phyloP scores from a whole-genome alignment of 1,284 basidiomycete genomes.

The Apiotrichum brassicae region DNA sequence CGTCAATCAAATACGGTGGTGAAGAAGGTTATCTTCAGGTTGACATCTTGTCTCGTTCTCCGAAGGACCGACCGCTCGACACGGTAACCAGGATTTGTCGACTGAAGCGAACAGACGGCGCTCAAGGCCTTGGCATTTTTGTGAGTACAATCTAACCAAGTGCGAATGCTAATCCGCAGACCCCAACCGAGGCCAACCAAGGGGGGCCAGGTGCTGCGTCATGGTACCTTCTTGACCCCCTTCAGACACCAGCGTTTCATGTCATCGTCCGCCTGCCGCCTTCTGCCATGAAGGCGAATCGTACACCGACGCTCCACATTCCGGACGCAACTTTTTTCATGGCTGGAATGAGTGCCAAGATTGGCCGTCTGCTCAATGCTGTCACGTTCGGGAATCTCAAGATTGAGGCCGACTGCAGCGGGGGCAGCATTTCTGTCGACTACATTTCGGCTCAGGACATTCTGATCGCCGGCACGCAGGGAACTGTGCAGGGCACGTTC shows the following conservation, averaged over 20 bases:
- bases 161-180: constrained; percentile 13
- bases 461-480: constrained; percentile 27
- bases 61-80: constrained; percentile 21
- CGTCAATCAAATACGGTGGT: constrained; percentile 27
- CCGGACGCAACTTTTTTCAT: constrained; percentile 23
- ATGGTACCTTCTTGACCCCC: constrained; percentile 29
- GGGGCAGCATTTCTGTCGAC: constrained; percentile 33
- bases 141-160: constrained; percentile 20
- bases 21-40: constrained; percentile 31
- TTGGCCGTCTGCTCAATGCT: constrained; percentile 34
- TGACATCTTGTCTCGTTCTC: constrained; percentile 38
- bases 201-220: constrained; percentile 10
- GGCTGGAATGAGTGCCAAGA: constrained; percentile 38
- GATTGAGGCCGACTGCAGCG: constrained; percentile 16
- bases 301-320: constrained; percentile 15
- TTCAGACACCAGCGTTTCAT: constrained; percentile 31
- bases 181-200: constrained; percentile 33
- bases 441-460: constrained; percentile 31
- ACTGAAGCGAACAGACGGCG: constrained; percentile 26
- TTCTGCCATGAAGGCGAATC: constrained; percentile 10
- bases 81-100: constrained; percentile 35
- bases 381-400: constrained; percentile 30
- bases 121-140: constrained; percentile 41
- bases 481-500: constrained; percentile 37
- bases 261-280: constrained; percentile 38